Evolutionary conservation across 169 alveolate genomes (phyloP), one percentile per base, ranked within the genome.

Genomic region (Babesia sp.): DNA sequence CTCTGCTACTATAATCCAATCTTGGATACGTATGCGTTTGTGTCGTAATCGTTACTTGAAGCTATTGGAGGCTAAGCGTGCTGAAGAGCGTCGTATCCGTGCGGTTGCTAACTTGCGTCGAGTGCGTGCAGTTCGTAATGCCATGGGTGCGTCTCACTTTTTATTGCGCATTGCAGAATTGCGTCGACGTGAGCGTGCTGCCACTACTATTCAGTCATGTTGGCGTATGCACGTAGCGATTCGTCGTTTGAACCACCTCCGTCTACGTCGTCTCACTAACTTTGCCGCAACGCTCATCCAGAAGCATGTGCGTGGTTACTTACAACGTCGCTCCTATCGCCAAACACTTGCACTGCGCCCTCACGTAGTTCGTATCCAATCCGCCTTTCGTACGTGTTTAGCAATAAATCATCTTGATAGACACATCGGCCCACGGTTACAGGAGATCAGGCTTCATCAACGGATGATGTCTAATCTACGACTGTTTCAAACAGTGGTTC

Each of bases 211-310:
- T 56, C 69, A 69, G n/a, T 34, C 87, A 24, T 20, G 34, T 20
- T 79, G 87, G 87, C 70, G 83, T 18, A 70, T 70, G 87, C 87
- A 79, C 64, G 63, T 31, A 12, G 72, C 75, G 24, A 61, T 79
- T 33, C 60, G 71, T 4, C 57, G 18, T 5, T 45, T 48, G 51
- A 71, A 79, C 71, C 44, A 79, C 71, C 31, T 79, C 51, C 67
- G 78, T 14, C 61, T 66, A 37, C 67, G 42, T n/a, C 50, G 45
- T 18, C 33, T 81, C 39, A 61, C 48, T 11, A 45, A 63, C 29
- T 71, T 55, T 26, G 77, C 89, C n/a, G 89, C 89, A 20, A 72
- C 81, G 12, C 28, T 81, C 22, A 73, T 81, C 29, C 89, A 81
- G 67, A 81, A 66, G 85, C 66, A 81, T 59, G 73, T 72, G 20